Conservation (phyloP, 2,329 filamentous ascomycete species). For the Xenoacremonium recifei region DNA sequence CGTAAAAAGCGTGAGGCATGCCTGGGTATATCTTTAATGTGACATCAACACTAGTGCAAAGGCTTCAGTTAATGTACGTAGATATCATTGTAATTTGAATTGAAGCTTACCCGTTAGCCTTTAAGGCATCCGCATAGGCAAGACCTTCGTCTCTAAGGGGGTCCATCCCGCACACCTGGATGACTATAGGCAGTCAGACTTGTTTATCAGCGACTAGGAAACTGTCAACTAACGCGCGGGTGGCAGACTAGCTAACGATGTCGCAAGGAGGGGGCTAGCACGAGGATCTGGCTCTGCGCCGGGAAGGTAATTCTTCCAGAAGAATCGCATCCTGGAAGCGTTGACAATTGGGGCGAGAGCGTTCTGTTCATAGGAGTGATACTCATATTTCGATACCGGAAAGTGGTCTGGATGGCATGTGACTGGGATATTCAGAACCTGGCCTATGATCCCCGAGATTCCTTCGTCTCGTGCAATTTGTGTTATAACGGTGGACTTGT, state of each 20-base stretch:
- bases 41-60: background rate
- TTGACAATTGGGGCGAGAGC: constrained; percentile 2
- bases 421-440: constrained; percentile 9
- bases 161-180: constrained; percentile 10
- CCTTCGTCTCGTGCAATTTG: background rate
- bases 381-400: constrained; percentile 1
- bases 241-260: constrained; percentile 3
- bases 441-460: constrained; percentile 2
- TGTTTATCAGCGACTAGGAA: background rate
- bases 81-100: too few relatives aligned
- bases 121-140: constrained; percentile 4
- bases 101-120: background rate
- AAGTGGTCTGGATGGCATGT: constrained; percentile 10
- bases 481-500: constrained; percentile 2
- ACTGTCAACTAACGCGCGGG: constrained; percentile 4
- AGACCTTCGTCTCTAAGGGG: constrained; percentile 8
- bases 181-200: too few relatives aligned
- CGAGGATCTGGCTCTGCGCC: background rate
- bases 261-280: constrained; percentile 3
- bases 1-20: constrained; percentile 8
- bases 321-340: constrained; percentile 2
- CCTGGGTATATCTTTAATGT: constrained; percentile 3
- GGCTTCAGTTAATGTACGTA: too few relatives aligned
- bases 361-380: constrained; percentile 3
- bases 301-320: constrained; percentile 9